phyloP scores from a whole-genome alignment of 129 eudicot species.

The Flaveria brownii region DNA sequence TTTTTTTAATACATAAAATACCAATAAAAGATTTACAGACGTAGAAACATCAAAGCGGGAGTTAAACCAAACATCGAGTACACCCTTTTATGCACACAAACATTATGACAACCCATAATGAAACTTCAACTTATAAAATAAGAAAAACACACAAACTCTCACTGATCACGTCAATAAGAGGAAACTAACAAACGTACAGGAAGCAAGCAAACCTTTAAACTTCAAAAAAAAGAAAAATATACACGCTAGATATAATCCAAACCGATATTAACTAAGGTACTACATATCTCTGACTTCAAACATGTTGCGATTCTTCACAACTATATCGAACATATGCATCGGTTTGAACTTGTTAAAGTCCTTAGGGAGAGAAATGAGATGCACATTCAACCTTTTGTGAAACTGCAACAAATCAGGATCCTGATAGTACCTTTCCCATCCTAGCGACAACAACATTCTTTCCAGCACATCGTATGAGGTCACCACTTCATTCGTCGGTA shows the following conservation, averaged over 20 bases:
- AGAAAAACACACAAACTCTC: too few relatives aligned
- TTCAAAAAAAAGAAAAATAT: background rate
- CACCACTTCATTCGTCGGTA: slow-evolving; percentile 58
- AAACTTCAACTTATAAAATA: too few relatives aligned
- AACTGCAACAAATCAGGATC: slow-evolving; percentile 81
- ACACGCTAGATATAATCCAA: slow-evolving; percentile 8
- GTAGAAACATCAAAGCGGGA: too few relatives aligned
- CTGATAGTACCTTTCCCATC: slow-evolving; percentile 89
- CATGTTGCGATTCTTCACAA: slow-evolving; percentile 82
- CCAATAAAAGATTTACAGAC: too few relatives aligned
- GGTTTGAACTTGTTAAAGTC: slow-evolving; percentile 74
- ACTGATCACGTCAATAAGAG: too few relatives aligned
- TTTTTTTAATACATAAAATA: too few relatives aligned
- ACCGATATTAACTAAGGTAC: background rate
- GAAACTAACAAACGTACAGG: too few relatives aligned
- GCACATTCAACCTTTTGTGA: slow-evolving; percentile 79
- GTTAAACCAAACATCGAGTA: too few relatives aligned
- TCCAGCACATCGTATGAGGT: slow-evolving; percentile 63
- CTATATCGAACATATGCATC: slow-evolving; percentile 86
- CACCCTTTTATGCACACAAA: too few relatives aligned
- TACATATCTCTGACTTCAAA: slow-evolving; percentile 71
- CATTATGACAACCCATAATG: too few relatives aligned
- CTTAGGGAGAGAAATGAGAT: slow-evolving; percentile 81
- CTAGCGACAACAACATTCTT: slow-evolving; percentile 46
- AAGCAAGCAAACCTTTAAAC: slow-evolving; percentile 13